phyloP scores from a whole-genome alignment of 2,329 filamentous ascomycete species.

The Ramichloridium luteum region DNA sequence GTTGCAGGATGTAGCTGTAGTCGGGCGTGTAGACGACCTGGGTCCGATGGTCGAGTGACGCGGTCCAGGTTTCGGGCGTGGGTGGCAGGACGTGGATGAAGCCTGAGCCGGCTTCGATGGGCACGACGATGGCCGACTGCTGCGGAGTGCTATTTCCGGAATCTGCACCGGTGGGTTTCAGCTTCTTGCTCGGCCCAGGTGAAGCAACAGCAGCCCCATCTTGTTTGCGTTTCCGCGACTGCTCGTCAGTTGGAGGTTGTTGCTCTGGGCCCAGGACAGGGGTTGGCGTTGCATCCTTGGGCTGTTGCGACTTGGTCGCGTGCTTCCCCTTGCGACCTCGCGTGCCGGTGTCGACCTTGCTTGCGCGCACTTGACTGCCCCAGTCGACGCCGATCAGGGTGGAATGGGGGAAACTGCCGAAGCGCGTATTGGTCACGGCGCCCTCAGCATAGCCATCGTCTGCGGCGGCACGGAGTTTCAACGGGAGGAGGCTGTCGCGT shows the following conservation, averaged over 20 bases:
- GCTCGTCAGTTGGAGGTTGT: conserved; percentile 3
- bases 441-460: conserved; percentile 33
- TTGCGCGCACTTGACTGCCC: conserved; percentile 86
- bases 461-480: conserved; percentile 40
- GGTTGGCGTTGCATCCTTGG: conserved; percentile 22
- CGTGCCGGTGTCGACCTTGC: conserved; percentile 83
- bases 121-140: conserved; percentile 32
- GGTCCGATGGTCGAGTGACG: conserved; percentile 65
- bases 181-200: conserved; percentile 21
- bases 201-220: conserved; percentile 22
- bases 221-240: conserved; percentile 32
- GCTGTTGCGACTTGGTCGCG: conserved; percentile 35
- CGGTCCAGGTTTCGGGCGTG: conserved; percentile 73
- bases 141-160: conserved; percentile 1
- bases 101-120: conserved; percentile 47
- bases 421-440: conserved; percentile 68
- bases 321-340: conserved; percentile 52
- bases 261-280: conserved; percentile 1
- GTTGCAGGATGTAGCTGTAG: conserved; percentile 72
- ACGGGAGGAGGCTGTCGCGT: conserved; percentile 69
- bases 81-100: conserved; percentile 70
- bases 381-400: conserved; percentile 59
- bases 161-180: conserved; percentile 18
- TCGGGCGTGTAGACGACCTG: conserved; percentile 82
- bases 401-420: conserved; percentile 57